A percentile compares a stretch with the other conserved stretches of the same genome.
Evolutionary conservation across 2,329 filamentous ascomycete species (phyloP).

Genomic region (Colletotrichum tamarilloi): DNA sequence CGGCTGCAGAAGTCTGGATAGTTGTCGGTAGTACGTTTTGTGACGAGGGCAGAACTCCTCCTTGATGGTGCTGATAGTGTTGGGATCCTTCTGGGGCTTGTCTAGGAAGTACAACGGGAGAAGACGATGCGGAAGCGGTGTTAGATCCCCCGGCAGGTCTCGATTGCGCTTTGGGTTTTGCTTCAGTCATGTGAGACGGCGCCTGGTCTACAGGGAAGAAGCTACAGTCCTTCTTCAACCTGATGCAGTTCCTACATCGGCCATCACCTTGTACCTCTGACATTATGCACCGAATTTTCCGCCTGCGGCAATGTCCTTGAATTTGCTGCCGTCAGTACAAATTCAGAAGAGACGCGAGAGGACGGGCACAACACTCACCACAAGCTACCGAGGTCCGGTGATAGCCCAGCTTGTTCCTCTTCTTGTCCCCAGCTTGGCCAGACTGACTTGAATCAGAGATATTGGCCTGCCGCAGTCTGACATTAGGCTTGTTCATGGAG

Average conservation of each 20-base stretch:
- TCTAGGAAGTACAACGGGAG: conserved; percentile 57
- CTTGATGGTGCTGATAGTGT: conserved; percentile 54
- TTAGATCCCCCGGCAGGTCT: conserved; percentile 53
- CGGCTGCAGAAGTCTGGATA: conserved; percentile 51
- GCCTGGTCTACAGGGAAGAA: conserved; percentile 90
- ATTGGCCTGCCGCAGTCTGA: conserved; percentile 53
- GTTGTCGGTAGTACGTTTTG: conserved; percentile 57
- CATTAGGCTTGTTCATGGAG: conserved; percentile 61
- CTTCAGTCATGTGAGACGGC: conserved; percentile 55
- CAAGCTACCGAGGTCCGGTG: conserved; percentile 96
- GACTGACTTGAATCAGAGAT: conserved; percentile 48
- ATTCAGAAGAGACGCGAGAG: neutral
- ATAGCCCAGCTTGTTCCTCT: conserved; percentile 92
- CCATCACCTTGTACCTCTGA: conserved; percentile 77
- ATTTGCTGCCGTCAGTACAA: conserved; percentile 7
- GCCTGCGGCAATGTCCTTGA: conserved; percentile 87
- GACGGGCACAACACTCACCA: conserved; percentile 71
- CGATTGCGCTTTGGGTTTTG: conserved; percentile 54
- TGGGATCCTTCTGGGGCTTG: conserved; percentile 54
- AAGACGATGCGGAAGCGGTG: conserved; percentile 58
- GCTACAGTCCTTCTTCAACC: conserved; percentile 92
- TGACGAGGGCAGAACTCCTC: conserved; percentile 57
- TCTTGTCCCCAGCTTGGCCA: conserved; percentile 60
- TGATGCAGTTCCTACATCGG: conserved; percentile 92
- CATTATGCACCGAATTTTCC: conserved; percentile 92